A percentile compares a stretch with the other conserved stretches of the same genome.
phyloP scores from a whole-genome alignment of 148 eudicot genomes.

The Cornus kousa region DNA sequence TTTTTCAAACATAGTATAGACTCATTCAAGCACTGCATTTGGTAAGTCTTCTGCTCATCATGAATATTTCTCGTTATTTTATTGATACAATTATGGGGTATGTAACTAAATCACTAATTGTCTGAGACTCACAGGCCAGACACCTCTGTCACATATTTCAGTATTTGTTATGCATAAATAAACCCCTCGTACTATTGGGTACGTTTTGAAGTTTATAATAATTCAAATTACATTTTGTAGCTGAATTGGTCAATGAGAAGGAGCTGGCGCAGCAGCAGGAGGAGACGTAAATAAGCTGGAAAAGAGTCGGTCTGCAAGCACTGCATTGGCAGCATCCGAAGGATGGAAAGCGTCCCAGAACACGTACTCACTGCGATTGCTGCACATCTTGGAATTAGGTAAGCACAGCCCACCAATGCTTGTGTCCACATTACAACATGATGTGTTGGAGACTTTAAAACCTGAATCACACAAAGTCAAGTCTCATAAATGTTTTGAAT shows the following conservation, averaged over 20 bases:
- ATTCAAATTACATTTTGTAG: not conserved
- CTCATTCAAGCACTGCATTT: too few relatives aligned
- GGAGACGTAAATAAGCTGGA: slow-evolving; percentile 31
- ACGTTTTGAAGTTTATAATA: not conserved
- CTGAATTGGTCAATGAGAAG: slow-evolving; percentile 7
- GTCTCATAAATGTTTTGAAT: too few relatives aligned
- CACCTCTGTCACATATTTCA: not conserved
- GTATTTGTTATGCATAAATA: too few relatives aligned
- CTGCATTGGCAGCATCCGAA: slow-evolving; percentile 77
- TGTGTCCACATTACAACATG: slow-evolving; percentile 85
- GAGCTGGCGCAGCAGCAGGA: not conserved
- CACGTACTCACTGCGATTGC: slow-evolving; percentile 62
- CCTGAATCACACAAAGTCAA: slow-evolving; percentile 29
- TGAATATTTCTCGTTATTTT: too few relatives aligned
- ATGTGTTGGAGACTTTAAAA: slow-evolving; percentile 70
- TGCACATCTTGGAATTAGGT: slow-evolving; percentile 70
- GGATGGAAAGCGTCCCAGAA: slow-evolving; percentile 98
- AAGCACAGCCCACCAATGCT: slow-evolving; percentile 74
- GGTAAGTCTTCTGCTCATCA: too few relatives aligned
- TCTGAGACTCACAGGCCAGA: not conserved
- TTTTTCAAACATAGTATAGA: too few relatives aligned
- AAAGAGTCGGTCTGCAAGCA: slow-evolving; percentile 66
- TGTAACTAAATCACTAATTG: not conserved
- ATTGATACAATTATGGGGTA: too few relatives aligned
- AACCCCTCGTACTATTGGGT: not conserved